Conservation (phyloP, 176 grass and related monocot species). For the Tillandsia leiboldiana region DNA sequence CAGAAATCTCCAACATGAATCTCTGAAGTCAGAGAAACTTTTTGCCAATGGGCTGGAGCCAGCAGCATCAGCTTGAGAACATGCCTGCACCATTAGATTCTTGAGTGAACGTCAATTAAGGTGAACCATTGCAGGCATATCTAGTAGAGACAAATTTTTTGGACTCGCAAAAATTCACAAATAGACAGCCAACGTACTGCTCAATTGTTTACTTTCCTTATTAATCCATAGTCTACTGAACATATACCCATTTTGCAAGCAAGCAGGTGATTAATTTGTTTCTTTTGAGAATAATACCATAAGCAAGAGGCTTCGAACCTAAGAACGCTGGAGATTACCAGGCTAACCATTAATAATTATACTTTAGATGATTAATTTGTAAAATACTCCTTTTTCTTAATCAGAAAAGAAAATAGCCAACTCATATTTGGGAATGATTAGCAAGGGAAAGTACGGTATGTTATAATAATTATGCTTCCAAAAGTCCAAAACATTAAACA, state of each 20-base stretch:
- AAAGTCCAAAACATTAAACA: background rate
- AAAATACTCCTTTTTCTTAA: background rate
- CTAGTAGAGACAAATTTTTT: background rate
- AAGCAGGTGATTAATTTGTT: no score
- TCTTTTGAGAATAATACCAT: no score
- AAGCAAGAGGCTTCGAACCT: no score
- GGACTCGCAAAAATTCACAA: no score
- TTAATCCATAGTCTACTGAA: no score
- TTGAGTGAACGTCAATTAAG: background rate
- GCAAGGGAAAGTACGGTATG: background rate
- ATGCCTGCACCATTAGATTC: slow-evolving; percentile 32
- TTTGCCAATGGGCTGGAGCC: slow-evolving; percentile 35
- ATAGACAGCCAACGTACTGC: no score
- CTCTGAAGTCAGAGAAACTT: slow-evolving; percentile 47
- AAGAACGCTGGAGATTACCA: no score
- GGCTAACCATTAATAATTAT: no score
- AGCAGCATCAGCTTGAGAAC: slow-evolving; percentile 46
- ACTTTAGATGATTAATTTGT: background rate
- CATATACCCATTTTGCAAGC: no score
- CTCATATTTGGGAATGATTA: background rate
- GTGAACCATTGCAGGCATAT: background rate
- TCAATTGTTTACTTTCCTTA: no score
- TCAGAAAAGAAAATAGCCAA: background rate
- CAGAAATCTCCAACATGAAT: slow-evolving; percentile 91
- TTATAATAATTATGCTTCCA: background rate